phyloP scores from a whole-genome alignment of 2,329 filamentous ascomycete genomes.

The Sporothrix brasiliensis region DNA sequence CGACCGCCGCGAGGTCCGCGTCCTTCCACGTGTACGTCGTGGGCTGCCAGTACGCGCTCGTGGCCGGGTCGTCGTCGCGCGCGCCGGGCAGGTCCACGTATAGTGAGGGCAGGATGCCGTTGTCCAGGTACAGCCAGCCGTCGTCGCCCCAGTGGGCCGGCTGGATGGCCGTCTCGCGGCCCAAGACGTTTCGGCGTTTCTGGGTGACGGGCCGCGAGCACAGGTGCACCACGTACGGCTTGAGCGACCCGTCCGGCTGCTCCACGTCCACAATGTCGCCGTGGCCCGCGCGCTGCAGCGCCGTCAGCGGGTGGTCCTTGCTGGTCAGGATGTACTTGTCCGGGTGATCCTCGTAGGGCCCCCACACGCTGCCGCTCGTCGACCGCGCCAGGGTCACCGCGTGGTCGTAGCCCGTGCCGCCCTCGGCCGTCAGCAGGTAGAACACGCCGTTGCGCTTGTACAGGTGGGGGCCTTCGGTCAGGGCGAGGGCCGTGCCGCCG shows the following conservation, averaged over 20 bases:
- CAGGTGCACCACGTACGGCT: slow-evolving; percentile 58
- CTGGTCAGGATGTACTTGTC: slow-evolving; percentile 60
- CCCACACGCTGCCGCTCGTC: slow-evolving; percentile 52
- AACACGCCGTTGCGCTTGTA: slow-evolving; percentile 63
- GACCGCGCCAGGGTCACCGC: slow-evolving; percentile 60
- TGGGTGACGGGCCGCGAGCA: slow-evolving; percentile 56
- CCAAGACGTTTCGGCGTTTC: slow-evolving; percentile 56
- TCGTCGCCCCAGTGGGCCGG: slow-evolving; percentile 62
- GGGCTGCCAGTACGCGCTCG: slow-evolving; percentile 53
- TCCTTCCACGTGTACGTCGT: slow-evolving; percentile 52
- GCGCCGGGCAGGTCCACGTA: slow-evolving; percentile 54
- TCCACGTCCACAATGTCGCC: slow-evolving; percentile 53
- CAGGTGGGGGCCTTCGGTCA: slow-evolving; percentile 61
- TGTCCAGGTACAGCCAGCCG: slow-evolving; percentile 65
- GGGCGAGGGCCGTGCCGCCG: slow-evolving; percentile 56
- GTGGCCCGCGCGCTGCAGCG: slow-evolving; percentile 58
- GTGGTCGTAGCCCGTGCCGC: slow-evolving; percentile 64
- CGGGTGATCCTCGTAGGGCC: slow-evolving; percentile 64
- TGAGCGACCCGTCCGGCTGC: slow-evolving; percentile 48
- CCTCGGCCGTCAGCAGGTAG: slow-evolving; percentile 62
- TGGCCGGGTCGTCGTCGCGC: slow-evolving; percentile 44
- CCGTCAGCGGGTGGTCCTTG: slow-evolving; percentile 53
- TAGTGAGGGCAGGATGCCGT: slow-evolving; percentile 59
- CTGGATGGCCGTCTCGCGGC: slow-evolving; percentile 61
- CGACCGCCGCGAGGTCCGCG: slow-evolving; percentile 45